Evolutionary conservation across 176 grass and related monocot species (phyloP).

Genomic region (Triticum dicoccoides): DNA sequence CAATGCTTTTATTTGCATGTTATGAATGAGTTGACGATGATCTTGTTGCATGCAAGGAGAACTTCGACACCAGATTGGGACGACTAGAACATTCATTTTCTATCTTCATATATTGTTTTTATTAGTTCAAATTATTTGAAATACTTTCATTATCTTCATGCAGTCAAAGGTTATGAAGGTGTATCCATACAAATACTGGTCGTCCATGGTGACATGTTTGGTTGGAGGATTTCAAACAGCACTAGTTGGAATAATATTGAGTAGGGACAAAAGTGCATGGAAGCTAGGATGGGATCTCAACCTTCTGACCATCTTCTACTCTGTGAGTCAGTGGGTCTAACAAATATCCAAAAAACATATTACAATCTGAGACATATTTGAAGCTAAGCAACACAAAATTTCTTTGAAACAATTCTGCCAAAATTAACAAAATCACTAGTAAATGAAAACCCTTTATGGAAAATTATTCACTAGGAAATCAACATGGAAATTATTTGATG

Average conservation of each 20-base stretch:
- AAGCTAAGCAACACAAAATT: not conserved
- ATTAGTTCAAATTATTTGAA: not conserved
- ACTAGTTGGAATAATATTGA: conserved; percentile 43
- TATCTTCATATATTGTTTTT: not conserved
- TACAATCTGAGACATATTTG: not conserved
- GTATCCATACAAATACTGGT: conserved; percentile 68
- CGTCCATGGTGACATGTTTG: conserved; percentile 54
- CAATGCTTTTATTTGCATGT: not conserved
- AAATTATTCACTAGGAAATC: not conserved
- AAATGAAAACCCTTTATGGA: not conserved
- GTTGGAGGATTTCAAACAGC: conserved; percentile 55
- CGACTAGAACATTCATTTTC: not conserved
- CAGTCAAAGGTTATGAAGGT: conserved; percentile 60
- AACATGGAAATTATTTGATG: not conserved
- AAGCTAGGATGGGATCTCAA: conserved; percentile 54
- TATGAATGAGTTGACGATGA: not conserved
- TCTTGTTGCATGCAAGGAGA: not conserved
- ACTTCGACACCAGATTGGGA: not conserved
- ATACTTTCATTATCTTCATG: not conserved
- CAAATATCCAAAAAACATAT: not conserved
- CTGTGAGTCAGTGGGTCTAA: conserved; percentile 23
- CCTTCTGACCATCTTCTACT: conserved; percentile 41
- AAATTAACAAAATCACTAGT: not conserved
- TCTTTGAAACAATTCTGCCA: no score
- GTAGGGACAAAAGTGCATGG: conserved; percentile 44